Conservation (phyloP, 495 filamentous ascomycete species). For the Xylaria grammica region DNA sequence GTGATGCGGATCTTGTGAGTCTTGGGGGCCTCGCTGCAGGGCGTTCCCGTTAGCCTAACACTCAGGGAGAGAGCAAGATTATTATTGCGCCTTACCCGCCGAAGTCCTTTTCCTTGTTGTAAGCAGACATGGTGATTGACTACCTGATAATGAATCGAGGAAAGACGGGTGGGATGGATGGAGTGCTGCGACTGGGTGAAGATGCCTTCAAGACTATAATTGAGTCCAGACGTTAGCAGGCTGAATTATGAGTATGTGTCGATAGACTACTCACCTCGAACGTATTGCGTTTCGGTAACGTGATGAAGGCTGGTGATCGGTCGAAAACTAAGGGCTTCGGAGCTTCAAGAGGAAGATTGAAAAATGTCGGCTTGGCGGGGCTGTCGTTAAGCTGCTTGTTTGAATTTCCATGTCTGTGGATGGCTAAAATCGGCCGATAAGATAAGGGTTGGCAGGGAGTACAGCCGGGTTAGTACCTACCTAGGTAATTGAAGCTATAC, state of each 20-base stretch:
- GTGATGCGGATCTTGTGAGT: slow-evolving; percentile 31
- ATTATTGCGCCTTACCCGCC: slow-evolving; percentile 47
- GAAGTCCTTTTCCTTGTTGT: slow-evolving; percentile 95
- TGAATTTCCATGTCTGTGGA: slow-evolving; percentile 24
- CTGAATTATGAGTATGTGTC: slow-evolving; percentile 69
- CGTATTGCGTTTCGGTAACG: slow-evolving; percentile 36
- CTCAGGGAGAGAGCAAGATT: neutral
- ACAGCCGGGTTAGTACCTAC: neutral
- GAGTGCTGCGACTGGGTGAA: slow-evolving; percentile 14
- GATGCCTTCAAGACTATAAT: slow-evolving; percentile 71
- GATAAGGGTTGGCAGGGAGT: slow-evolving; percentile 19
- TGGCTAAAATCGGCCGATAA: slow-evolving; percentile 20
- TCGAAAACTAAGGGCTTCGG: slow-evolving; percentile 8
- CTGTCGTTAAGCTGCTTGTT: slow-evolving; percentile 9
- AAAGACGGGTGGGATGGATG: slow-evolving; percentile 15
- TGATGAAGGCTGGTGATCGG: slow-evolving; percentile 23
- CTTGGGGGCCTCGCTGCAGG: slow-evolving; percentile 43
- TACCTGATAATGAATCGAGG: slow-evolving; percentile 36
- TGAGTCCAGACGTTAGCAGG: slow-evolving; percentile 65
- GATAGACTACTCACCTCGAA: slow-evolving; percentile 16
- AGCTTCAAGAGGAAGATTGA: neutral
- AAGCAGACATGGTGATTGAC: slow-evolving; percentile 88
- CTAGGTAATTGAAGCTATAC: neutral
- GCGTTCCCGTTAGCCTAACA: neutral
- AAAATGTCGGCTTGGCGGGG: slow-evolving; percentile 21